phyloP scores from a whole-genome alignment of 2,329 filamentous ascomycete genomes.

The Claviceps quebecensis region DNA sequence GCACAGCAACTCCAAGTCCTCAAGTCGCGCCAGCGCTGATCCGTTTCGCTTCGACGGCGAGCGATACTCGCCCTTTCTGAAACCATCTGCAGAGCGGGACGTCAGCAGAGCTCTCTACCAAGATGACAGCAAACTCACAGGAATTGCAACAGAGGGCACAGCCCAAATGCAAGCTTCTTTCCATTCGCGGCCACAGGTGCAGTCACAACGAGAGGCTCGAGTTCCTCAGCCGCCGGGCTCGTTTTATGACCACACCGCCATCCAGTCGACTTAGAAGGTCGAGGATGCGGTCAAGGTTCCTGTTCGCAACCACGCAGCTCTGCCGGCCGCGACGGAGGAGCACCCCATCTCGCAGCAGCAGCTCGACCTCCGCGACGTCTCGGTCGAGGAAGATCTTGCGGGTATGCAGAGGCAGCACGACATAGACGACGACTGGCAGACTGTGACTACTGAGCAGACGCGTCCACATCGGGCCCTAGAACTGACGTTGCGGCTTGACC shows the following conservation, averaged over 20 bases:
- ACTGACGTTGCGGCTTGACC: constrained; percentile 10
- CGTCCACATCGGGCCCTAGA: constrained; percentile 10
- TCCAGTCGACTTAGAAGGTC: constrained; percentile 26
- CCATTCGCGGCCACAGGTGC: not conserved
- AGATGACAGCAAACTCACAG: constrained; percentile 11
- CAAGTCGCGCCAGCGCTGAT: constrained; percentile 23
- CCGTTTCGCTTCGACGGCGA: constrained; percentile 33
- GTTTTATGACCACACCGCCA: constrained; percentile 23
- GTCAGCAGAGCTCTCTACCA: constrained; percentile 26
- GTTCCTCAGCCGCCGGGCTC: constrained; percentile 7
- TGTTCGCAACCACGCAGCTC: constrained; percentile 11
- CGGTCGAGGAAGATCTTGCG: constrained; percentile 3
- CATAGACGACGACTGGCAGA: constrained; percentile 23
- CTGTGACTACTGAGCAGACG: constrained; percentile 18
- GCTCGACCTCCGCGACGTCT: not conserved
- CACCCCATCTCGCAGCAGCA: constrained; percentile 4
- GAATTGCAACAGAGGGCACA: not conserved
- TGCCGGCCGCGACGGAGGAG: not conserved
- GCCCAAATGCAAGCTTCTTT: not conserved
- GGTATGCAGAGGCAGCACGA: constrained; percentile 4
- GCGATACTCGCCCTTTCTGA: constrained; percentile 23
- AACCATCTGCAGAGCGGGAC: constrained; percentile 26
- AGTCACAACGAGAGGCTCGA: not conserved
- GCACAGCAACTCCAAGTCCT: constrained; percentile 16
- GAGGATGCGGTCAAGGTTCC: constrained; percentile 25